These are phyloP conservation scores for Hippophae rhamnoides DNA, from an alignment of 306 rosid species.

Conservation along the genomic window DNA sequence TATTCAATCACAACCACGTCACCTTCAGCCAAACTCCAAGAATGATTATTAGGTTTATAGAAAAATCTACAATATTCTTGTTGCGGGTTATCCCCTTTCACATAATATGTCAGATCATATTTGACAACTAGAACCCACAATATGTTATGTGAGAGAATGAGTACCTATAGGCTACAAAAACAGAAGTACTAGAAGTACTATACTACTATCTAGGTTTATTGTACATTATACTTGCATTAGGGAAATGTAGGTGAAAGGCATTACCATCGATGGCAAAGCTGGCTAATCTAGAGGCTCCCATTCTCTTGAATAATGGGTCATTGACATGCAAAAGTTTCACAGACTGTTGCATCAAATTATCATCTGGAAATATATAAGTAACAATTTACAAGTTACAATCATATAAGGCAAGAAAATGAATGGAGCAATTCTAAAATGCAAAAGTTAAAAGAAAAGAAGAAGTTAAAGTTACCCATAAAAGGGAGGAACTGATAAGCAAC, in stretches of 20 bases:
- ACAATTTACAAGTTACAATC: constrained; percentile 3
- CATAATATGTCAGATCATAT: too few relatives aligned
- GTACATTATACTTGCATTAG: not conserved
- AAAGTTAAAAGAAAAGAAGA: not conserved
- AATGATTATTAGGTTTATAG: too few relatives aligned
- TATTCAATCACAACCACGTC: too few relatives aligned
- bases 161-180: too few relatives aligned
- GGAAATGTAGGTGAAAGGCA: constrained; percentile 3
- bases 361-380: constrained; percentile 37
- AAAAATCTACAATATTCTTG: too few relatives aligned
- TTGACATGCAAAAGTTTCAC: constrained; percentile 73
- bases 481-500: constrained; percentile 83
- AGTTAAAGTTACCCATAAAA: constrained; percentile 42
- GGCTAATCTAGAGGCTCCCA: constrained; percentile 87
- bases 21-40: too few relatives aligned
- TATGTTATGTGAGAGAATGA: too few relatives aligned
- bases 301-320: constrained; percentile 89
- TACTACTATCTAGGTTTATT: not conserved
- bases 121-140: too few relatives aligned
- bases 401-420: constrained; percentile 20
- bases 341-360: constrained; percentile 83
- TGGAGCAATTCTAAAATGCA: not conserved
- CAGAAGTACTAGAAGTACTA: too few relatives aligned
- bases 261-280: constrained; percentile 84
- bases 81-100: too few relatives aligned